phyloP scores from a whole-genome alignment of 2,329 filamentous ascomycete species.

The Neonectria ditissima region DNA sequence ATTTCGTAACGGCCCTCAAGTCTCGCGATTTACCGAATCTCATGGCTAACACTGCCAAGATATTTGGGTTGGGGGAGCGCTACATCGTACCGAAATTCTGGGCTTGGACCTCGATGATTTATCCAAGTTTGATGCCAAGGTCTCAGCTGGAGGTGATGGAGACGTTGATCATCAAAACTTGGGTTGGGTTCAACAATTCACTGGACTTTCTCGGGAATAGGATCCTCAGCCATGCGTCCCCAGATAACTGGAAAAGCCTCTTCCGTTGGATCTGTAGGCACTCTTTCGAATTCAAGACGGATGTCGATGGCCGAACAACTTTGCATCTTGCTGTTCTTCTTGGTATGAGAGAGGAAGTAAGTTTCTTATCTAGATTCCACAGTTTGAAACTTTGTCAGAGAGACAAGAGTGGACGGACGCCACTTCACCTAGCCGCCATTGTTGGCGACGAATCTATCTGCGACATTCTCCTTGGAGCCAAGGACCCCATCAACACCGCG shows the following conservation, averaged over 20 bases:
- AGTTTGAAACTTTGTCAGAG: background rate
- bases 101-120: conserved; percentile 4
- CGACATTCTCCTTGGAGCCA: background rate
- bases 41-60: conserved; percentile 1
- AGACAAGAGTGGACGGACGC: background rate
- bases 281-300: background rate
- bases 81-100: background rate
- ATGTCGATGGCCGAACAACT: background rate
- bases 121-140: background rate
- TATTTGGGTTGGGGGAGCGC: conserved; percentile 1
- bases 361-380: background rate
- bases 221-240: background rate
- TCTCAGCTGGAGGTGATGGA: background rate
- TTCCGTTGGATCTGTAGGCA: background rate
- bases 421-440: conserved; percentile 7
- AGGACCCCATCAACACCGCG: background rate
- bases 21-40: background rate
- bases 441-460: background rate
- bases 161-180: background rate
- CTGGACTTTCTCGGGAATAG: background rate
- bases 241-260: background rate
- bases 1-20: background rate
- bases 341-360: background rate
- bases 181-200: background rate
- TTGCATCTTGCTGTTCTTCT: background rate